phyloP scores from a whole-genome alignment of 768 basidiomycete genomes.

The Rhodotorula taiwanensis region DNA sequence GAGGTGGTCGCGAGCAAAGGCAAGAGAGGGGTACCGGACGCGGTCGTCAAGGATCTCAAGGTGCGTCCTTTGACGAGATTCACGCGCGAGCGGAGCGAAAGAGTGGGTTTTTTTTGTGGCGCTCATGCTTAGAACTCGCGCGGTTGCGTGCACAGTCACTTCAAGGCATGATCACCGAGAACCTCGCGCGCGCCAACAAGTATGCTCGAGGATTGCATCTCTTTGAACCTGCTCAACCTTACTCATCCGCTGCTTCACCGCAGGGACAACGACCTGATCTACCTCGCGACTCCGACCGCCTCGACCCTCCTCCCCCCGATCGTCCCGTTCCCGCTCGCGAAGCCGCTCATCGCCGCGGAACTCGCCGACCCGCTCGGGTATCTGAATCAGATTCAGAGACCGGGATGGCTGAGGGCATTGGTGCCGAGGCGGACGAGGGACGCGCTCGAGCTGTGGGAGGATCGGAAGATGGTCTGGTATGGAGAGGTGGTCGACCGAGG shows the following conservation, averaged over 20 bases:
- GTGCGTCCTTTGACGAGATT: constrained; percentile 46
- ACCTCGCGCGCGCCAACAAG: constrained; percentile 57
- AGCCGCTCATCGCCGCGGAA: constrained; percentile 52
- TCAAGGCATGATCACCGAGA: constrained; percentile 61
- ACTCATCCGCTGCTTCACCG: constrained; percentile 37
- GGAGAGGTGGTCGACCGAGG: constrained; percentile 49
- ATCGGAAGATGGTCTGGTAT: constrained; percentile 61
- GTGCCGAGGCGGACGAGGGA: constrained; percentile 61
- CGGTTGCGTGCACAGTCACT: constrained; percentile 60
- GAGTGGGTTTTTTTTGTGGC: no score
- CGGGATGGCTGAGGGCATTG: constrained; percentile 62
- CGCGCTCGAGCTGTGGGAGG: constrained; percentile 73
- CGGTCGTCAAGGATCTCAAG: constrained; percentile 72
- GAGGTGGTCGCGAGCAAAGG: constrained; percentile 61
- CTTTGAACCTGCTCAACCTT: neutral
- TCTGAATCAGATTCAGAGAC: neutral
- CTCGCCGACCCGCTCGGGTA: constrained; percentile 40
- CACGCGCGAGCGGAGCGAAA: neutral
- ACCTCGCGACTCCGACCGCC: constrained; percentile 78
- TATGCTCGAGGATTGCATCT: neutral
- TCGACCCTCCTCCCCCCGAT: constrained; percentile 61
- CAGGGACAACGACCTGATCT: constrained; percentile 91
- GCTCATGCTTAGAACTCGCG: no score
- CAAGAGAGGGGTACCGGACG: constrained; percentile 57
- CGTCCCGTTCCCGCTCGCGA: constrained; percentile 60